Conservation (phyloP, 192 early-diverging fungal genomes). For the Jimgerdemannia lactiflua region DNA sequence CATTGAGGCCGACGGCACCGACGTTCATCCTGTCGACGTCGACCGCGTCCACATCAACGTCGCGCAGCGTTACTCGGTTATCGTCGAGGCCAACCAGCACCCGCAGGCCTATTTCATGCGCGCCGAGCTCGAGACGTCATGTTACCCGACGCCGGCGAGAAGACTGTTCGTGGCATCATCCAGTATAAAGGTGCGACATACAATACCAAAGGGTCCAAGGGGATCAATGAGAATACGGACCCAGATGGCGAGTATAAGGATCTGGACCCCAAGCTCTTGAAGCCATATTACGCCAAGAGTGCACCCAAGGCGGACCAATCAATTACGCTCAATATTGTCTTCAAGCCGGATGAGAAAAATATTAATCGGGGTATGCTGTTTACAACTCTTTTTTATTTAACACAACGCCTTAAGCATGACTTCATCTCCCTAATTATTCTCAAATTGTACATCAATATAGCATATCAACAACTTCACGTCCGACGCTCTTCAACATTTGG, state of each 20-base stretch:
- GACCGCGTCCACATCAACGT: slow-evolving; percentile 33
- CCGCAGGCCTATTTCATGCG: slow-evolving; percentile 37
- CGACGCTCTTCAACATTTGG: slow-evolving; percentile 11
- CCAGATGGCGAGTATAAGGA: slow-evolving; percentile 21
- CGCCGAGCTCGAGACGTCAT: slow-evolving; percentile 26
- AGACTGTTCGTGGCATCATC: slow-evolving; percentile 3
- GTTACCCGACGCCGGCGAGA: slow-evolving; percentile 3
- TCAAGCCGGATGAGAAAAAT: slow-evolving; percentile 3
- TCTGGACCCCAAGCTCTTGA: slow-evolving; percentile 10
- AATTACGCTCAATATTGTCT: slow-evolving; percentile 6
- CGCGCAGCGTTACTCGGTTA: slow-evolving; percentile 41
- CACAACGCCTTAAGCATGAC: too few species aligned
- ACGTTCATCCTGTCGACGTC: slow-evolving; percentile 21
- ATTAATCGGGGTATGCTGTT: too few species aligned
- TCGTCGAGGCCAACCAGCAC: slow-evolving; percentile 37
- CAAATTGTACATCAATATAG: too few species aligned
- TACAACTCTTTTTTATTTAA: background rate
- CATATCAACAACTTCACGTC: slow-evolving; percentile 14
- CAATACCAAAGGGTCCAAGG: background rate
- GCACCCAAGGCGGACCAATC: slow-evolving; percentile 4
- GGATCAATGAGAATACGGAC: slow-evolving; percentile 3
- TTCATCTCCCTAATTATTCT: too few species aligned
- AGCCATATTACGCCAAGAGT: slow-evolving; percentile 2
- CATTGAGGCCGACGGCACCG: slow-evolving; percentile 54
- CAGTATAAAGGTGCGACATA: slow-evolving; percentile 1